A percentile compares a stretch with the other conserved stretches of the same genome.
These are phyloP conservation scores for Penicillium pulvis DNA, from an alignment of 495 filamentous ascomycete species.

Conservation along the genomic window DNA sequence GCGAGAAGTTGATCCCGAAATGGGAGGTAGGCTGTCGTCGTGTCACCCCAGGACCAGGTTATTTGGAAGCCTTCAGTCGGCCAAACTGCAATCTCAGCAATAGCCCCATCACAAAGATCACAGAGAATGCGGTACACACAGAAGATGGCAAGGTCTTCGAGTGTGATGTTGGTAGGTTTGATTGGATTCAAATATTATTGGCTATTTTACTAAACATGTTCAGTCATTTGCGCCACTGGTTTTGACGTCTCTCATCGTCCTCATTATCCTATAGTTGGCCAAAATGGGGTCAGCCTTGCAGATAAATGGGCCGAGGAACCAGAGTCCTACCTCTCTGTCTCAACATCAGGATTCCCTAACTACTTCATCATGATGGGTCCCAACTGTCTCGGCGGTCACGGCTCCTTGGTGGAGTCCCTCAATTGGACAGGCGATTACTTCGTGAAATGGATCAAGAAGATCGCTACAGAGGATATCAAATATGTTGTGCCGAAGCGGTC, in stretches of 20 bases:
- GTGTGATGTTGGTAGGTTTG: conserved; percentile 40
- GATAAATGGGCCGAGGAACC: conserved; percentile 36
- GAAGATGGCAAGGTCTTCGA: conserved; percentile 44
- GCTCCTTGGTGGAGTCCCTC: conserved; percentile 48
- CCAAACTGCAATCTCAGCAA: conserved; percentile 33
- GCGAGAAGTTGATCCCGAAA: conserved; percentile 45
- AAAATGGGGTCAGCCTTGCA: conserved; percentile 33
- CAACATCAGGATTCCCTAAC: conserved; percentile 33
- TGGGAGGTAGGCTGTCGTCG: conserved; percentile 52
- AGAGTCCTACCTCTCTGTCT: conserved; percentile 30
- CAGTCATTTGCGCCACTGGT: conserved; percentile 48
- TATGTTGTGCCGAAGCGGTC: conserved; percentile 36
- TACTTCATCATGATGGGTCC: conserved; percentile 41
- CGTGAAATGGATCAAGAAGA: conserved; percentile 53
- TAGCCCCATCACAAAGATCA: conserved; percentile 31
- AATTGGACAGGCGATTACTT: conserved; percentile 53
- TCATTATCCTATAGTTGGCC: conserved; percentile 39
- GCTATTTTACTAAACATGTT: neutral
- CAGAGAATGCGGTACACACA: conserved; percentile 45
- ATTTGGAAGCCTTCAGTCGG: conserved; percentile 40
- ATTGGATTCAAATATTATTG: neutral
- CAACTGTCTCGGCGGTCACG: conserved; percentile 38
- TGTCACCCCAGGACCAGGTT: conserved; percentile 46
- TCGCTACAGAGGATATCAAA: conserved; percentile 50
- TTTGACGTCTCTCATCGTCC: conserved; percentile 50